Evolutionary conservation across 2,329 filamentous ascomycete species (phyloP), one percentile per base, ranked within the genome.

Genomic region (Cyanodermella asteris): DNA sequence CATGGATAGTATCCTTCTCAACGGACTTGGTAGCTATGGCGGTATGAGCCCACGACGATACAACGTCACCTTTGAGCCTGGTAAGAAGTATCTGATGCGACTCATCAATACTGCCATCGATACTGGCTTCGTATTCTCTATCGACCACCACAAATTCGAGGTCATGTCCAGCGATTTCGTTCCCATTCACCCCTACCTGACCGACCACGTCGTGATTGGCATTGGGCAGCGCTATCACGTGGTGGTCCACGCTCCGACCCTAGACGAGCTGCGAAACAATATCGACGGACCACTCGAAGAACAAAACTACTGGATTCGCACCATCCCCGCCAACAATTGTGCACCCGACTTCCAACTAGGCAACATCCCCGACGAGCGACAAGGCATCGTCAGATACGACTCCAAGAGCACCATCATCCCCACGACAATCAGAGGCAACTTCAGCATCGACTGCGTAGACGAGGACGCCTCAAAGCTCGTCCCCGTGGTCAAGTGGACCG

Each of bases 211-310:
- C 8, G 22, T 34, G 3, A 16, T 38, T n/a, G 34, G 27, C 13
- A 37, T 42, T n/a, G 41, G 40, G 16, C 41, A 44, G 28, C 28
- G 40, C 20, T 42, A 41, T 24, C 31, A 39, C 16, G 38, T 44
- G 22, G 34, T 43, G 21, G 34, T 44, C 13, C 31, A 39, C 26
- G 40, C 40, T 24, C 33, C 34, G 29, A 31, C 33, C 11, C 16
- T 24, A 10, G 27, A 24, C 24, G 16, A 26, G 13, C 22, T 28
- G 16, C 12, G 19, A n/a, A 7, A n/a, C n/a, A n/a, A 38, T 16
- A 42, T 39, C 30, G 43, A 39, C 38, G 38, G 42, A 13, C 35
- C 39, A 7, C 38, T 36, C 3, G 28, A 34, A 8, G 16, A 23
- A 20, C 18, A 22, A 3, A 28, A 29, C 22, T 32, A 32, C 23